Evolutionary conservation across 139 green algal genomes (phyloP), one percentile per base, ranked within the genome.

Genomic region (Chlorella ohadii): DNA sequence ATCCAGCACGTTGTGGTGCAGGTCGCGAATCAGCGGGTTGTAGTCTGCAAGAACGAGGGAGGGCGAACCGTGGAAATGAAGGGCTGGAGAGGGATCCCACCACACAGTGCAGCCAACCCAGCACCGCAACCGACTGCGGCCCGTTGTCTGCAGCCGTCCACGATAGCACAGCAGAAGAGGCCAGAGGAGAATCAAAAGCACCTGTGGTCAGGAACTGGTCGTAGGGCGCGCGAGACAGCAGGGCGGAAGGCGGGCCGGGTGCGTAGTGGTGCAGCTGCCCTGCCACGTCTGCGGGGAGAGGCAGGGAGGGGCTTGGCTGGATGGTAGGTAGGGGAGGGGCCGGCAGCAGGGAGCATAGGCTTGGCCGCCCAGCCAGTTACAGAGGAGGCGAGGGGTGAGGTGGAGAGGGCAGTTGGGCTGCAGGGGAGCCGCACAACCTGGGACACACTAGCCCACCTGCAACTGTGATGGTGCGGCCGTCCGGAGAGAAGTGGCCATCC

Each of bases 201-300:
- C 51, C 51, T 19, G 47, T 85, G 16, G 75, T 68, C 15, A 95
- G 83, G 87, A 96, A 97, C 83, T 97, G 94, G 86, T 97, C 94
- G 73, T 97, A 96, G 16, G 89, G 89, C 1, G 90, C 87, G 2
- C 84, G 82, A 9, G 77, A 70, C 76, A 93, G 47, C 34, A 73
- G 71, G 17, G 72, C 17, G 72, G 59, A 79, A 19, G 36, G 20
- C 33, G 74, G 36, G 44, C 25, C 78, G 28, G 73, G 41, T 4
- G 63, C 39, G 47, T 55, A 83, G 19, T 51, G 64, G 78, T 83
- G 78, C 70, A 95, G 78, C 89, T 98, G 93, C 16, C 92, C 94
- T 0, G 90, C 91, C n/a, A 90, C 91, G 65, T 97, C 94, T 23
- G 88, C 86, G 2, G 59, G 27, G 63, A 27, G 25, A 38, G 17